Conservation (phyloP, 148 eudicot genomes). For the Chenopodium berlandieri region DNA sequence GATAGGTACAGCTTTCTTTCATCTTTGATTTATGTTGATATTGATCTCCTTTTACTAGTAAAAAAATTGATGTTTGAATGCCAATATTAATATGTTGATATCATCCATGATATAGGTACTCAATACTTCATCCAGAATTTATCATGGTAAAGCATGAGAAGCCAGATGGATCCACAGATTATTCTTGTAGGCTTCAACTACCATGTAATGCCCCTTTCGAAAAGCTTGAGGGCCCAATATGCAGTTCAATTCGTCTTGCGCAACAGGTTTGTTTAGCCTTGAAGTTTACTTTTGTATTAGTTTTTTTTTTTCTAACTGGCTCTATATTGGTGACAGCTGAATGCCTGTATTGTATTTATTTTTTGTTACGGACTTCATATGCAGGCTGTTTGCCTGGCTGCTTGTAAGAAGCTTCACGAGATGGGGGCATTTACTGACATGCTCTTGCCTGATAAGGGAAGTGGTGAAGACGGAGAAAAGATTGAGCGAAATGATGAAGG, state of each 20-base stretch:
- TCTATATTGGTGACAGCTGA: background rate
- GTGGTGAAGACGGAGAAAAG: constrained; percentile 63
- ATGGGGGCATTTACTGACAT: constrained; percentile 99
- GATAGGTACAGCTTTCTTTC: constrained; percentile 55
- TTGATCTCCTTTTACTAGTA: background rate
- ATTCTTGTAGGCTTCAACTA: constrained; percentile 96
- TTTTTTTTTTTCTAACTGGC: background rate
- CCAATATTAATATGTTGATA: background rate
- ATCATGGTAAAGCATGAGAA: constrained; percentile 90
- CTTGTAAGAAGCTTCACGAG: constrained; percentile 99
- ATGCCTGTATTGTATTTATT: background rate
- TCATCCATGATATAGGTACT: constrained; percentile 54
- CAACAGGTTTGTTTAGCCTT: constrained; percentile 62
- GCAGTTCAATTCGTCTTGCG: constrained; percentile 89
- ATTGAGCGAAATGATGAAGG: constrained; percentile 76
- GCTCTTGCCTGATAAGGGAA: constrained; percentile 99
- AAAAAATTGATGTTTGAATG: background rate
- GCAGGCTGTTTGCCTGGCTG: constrained; percentile 97
- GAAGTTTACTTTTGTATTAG: background rate
- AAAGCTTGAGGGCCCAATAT: constrained; percentile 84
- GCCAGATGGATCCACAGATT: constrained; percentile 68
- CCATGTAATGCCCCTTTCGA: constrained; percentile 99
- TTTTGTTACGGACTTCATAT: constrained; percentile 15
- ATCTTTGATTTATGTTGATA: background rate
- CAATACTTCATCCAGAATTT: constrained; percentile 96